Evolutionary conservation across 2,329 filamentous ascomycete genomes (phyloP), one percentile per base, ranked within the genome.

Genomic region (Fusarium transvaalense): DNA sequence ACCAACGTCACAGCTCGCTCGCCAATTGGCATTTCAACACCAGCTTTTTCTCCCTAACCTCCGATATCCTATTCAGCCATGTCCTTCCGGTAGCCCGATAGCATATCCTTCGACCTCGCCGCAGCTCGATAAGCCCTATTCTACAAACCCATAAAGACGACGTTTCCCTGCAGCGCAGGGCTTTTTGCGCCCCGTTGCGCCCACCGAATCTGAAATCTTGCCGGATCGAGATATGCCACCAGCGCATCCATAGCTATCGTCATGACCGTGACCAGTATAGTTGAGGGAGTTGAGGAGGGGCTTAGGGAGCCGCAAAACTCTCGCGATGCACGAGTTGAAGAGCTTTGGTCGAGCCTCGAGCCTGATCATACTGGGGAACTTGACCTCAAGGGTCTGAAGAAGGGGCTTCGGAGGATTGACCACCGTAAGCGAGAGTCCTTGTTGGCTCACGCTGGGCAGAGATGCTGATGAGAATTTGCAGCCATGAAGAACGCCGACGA

Each of bases 401-500:
- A 89, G 81, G 96, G 95, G 6, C 82, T 99, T 76, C 89, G 85
- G 78, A 92, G 90, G 80, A 93, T 98, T 75, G 94, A 98, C 79
- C 96, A 99, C 79, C 96, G 94, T 97, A 77, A 81, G 84, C 74
- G 43, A 66, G 46, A 50, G 52, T 50, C 55, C 59, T 48, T 38
- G 59, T 21, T 51, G 47, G 55, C 52, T 45, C 46, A 45, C 42
- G 47, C 46, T 37, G 45, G 51, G 46, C 31, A 42, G 64, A 68
- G 50, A 47, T 69, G 67, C 75, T 78, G 57, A 77, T 67, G 39
- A 29, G 64, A 37, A 31, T 64, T 47, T 66, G 73, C 73, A 89
- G 86, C 86, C 51, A 79, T 99, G 76, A 97, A 97, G 83, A 96
- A 97, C 85, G 96, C 96, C 77, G 92, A 97, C 79, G 84, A 88